Conservation (phyloP, 345 rosid species). For the Capsella bursapastoris region DNA sequence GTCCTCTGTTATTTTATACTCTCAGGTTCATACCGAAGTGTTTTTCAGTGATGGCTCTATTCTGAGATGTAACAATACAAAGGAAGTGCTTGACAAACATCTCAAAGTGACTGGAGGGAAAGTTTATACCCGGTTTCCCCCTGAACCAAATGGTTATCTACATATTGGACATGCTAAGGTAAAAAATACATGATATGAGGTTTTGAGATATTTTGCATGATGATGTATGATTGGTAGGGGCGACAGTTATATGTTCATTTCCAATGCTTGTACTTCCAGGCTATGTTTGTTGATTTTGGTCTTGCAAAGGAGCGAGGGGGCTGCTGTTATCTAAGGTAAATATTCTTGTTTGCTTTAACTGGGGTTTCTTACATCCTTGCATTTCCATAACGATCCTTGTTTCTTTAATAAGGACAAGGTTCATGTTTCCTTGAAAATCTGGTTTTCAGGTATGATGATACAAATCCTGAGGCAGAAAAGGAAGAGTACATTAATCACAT, state of each 20-base stretch:
- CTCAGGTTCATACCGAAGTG: constrained; percentile 87
- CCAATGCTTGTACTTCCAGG: constrained; percentile 53
- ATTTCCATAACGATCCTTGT: background rate
- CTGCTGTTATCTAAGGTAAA: constrained; percentile 80
- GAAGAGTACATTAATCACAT: constrained; percentile 96
- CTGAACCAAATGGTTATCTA: constrained; percentile 98
- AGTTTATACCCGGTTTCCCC: constrained; percentile 87
- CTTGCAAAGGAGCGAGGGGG: constrained; percentile 94
- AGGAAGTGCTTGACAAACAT: constrained; percentile 83
- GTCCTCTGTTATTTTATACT: background rate
- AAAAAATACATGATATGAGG: constrained; percentile 28
- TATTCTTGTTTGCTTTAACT: constrained; percentile 25
- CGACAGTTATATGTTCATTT: constrained; percentile 6
- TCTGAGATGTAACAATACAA: constrained; percentile 81
- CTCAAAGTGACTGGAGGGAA: constrained; percentile 76
- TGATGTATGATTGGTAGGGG: constrained; percentile 10
- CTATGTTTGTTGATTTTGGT: constrained; percentile 97
- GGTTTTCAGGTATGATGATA: constrained; percentile 79
- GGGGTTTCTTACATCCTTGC: constrained; percentile 1
- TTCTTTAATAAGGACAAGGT: background rate
- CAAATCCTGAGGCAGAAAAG: constrained; percentile 99
- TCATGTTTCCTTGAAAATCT: constrained; percentile 7
- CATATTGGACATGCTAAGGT: constrained; percentile 99
- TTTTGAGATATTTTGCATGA: constrained; percentile 1
- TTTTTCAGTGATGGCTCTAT: constrained; percentile 76